Base-by-base conservation (phyloP, 2,329 filamentous ascomycete genomes). In the Endothia cerciana region DNA sequence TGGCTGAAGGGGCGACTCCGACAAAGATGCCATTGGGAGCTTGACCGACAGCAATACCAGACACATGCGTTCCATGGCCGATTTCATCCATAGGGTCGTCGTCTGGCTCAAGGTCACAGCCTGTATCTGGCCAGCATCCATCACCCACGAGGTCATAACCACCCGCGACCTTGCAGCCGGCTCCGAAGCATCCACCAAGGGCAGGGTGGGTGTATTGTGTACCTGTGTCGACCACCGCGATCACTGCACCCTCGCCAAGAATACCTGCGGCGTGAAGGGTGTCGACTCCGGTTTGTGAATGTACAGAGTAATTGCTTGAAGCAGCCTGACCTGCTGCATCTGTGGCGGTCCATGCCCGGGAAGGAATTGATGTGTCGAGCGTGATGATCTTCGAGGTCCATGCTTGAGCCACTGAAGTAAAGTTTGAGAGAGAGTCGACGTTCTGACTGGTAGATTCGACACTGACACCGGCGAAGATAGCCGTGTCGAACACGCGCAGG, bases 61-160 rank as follows among this genome's bases (percentile, higher is more conserved):
- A 71, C 2, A 76, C 74, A 63, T 79, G 77, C 4, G 77, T 79
- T 1, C 78, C 77, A 45, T 79, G 77, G 0, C 75, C 75, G 49
- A 73, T 70, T 15, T 71, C 71, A 61, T 78, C 76, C 71, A 76
- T 74, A 0, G 77, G 77, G 40, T 78, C 75, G 22, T 71, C 69
- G 49, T 80, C 77, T 1, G 77, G 77, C 5, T 63, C 66, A 60
- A 75, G 76, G 8, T 59, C 56, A 33, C 64, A 66, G 5, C 41
- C 64, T 15, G n/a, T 6, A 22, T 59, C 55, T 38, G 66, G 66
- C 66, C 66, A 68, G 33, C 41, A 53, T 6, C 66, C 66, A 19
- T 68, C 64, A 33, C 66, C 66, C 2, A 68, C 64, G 6, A 68
- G 57, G 33, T 68, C 66, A 62, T 66, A 68, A 7, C 66, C 66